Base-by-base conservation (phyloP, 495 filamentous ascomycete genomes). In the Choiromyces venosus region DNA sequence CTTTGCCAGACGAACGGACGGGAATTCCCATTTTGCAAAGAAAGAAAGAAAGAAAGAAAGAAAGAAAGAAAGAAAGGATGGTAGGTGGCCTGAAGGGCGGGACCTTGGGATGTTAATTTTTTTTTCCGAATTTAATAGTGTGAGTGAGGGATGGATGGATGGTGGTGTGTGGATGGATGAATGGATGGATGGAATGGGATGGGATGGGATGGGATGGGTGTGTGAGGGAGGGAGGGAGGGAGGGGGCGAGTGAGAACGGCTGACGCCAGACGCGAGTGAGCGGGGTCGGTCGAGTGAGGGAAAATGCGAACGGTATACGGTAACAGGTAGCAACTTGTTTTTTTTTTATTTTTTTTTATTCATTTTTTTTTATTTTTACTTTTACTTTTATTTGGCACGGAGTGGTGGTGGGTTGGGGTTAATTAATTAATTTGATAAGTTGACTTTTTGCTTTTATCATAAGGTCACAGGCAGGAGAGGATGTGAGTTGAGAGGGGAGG, bases 221-320 rank as follows among this genome's bases (percentile, higher is more conserved):
- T 61, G 52, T 29, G 52, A n/a, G 46, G 12, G n/a, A 12, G 52
- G 4, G 52, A 61, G 12, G 12, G 52, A 29, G 52, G 25, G 52
- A 61, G 52, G 52, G 52, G 52, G n/a, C 52, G 52, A 61, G 52
- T 61, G 52, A 61, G 52, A 61, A 25, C 52, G 52, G 52, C 52
- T 61, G 52, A 61, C 52, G 52, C 52, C 52, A 29, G 52, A 61
- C 52, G 52, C 52, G 52, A 61, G 52, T 61, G 52, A 61, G 52
- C 52, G 52, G 52, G 52, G 52, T 61, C 52, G 52, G 52, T 61
- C 52, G 52, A 61, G 52, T 61, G 52, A 61, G 52, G 52, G 52
- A 29, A 61, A 61, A 61, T 61, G 52, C 52, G 52, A 29, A 61
- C 19, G 52, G 52, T 14, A 52, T 4, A n/a, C n/a, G n/a, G n/a